Percentiles rank a stretch among this genome's conserved stretches.
Conservation (phyloP, 2,329 filamentous ascomycete species). For the Tolypocladium inflatum region DNA sequence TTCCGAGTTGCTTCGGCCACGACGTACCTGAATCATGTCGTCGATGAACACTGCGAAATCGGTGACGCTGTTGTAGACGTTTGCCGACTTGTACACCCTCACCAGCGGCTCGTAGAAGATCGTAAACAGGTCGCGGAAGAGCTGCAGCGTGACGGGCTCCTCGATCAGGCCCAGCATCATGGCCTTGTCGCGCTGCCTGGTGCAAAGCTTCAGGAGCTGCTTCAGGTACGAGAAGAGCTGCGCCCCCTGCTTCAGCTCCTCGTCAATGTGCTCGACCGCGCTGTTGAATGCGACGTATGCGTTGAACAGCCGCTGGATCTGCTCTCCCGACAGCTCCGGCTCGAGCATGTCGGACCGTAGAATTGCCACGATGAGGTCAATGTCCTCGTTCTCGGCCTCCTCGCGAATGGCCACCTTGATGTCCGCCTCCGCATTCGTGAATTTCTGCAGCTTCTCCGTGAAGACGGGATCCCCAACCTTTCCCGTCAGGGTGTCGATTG, state of each 20-base stretch:
- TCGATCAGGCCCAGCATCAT: conserved; percentile 97
- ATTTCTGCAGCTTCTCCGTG: conserved; percentile 71
- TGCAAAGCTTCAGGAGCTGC: conserved; percentile 85
- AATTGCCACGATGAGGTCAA: conserved; percentile 80
- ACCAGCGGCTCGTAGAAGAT: conserved; percentile 99
- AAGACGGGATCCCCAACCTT: conserved; percentile 79
- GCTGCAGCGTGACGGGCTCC: conserved; percentile 91
- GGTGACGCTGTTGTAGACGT: conserved; percentile 94
- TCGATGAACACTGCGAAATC: conserved; percentile 92
- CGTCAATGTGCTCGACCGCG: conserved; percentile 83
- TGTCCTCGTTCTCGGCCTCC: conserved; percentile 63
- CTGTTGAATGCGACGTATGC: conserved; percentile 95
- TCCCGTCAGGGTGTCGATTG: conserved; percentile 65
- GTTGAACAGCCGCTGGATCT: conserved; percentile 82
- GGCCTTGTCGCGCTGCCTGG: conserved; percentile 83
- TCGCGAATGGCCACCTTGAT: conserved; percentile 64
- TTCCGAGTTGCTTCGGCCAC: not conserved
- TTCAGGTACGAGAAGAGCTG: conserved; percentile 92
- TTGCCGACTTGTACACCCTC: conserved; percentile 95
- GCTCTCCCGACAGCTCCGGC: conserved; percentile 60
- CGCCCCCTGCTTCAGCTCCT: conserved; percentile 79
- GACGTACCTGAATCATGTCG: conserved; percentile 71
- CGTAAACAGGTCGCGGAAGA: conserved; percentile 92
- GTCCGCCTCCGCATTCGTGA: conserved; percentile 64
- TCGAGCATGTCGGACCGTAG: conserved; percentile 68